Base-by-base conservation (phyloP, 2,329 filamentous ascomycete species). In the Acrocalymma vagum region DNA sequence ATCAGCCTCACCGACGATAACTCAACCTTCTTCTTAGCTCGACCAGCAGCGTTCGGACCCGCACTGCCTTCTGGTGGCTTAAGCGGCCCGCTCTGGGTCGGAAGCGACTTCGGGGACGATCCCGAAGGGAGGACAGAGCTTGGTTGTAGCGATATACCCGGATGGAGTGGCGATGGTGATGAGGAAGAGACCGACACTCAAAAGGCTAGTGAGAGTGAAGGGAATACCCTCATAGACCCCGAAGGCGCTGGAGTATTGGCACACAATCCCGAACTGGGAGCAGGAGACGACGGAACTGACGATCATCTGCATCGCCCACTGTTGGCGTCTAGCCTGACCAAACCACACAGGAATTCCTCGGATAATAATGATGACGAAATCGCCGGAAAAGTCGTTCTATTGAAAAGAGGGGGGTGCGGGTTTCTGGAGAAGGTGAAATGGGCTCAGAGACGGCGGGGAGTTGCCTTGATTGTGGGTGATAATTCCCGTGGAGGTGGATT, bases 1-100 rank as follows among this genome's bases (percentile, higher is more conserved):
- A 96, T 99, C 67, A 96, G 90, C 69, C 81, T 99, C 48, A 96
- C 92, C 62, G 91, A 97, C 71, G 94, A 99, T 72, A 99, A 99
- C 71, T 96, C 90, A 55, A 99, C 94, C 9, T 95, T 95, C 57
- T 99, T 99, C 73, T 80, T 95, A 39, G 92, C 94, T 28, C 82
- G 94, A 32, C 94, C 94, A 45, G 94, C 94, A 37, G 92, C 90
- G 25, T 99, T 97, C 72, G 94, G 94, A 1, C 90, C 94, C 4
- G 74, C 82, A 25, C 75, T 99, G 25, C 88, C 88, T 1, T 70
- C 77, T 9, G 83, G 81, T 42, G 93, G 94, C 17, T 73, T 97
- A 51, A 95, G 89, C 62, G 92, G 91, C 11, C 88, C 92, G 65
- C 76, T 99, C 35, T 97, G 93, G 93, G 88, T 96, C 40, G 93